phyloP scores from a whole-genome alignment of 768 basidiomycete species.

The Daedalea quercina region DNA sequence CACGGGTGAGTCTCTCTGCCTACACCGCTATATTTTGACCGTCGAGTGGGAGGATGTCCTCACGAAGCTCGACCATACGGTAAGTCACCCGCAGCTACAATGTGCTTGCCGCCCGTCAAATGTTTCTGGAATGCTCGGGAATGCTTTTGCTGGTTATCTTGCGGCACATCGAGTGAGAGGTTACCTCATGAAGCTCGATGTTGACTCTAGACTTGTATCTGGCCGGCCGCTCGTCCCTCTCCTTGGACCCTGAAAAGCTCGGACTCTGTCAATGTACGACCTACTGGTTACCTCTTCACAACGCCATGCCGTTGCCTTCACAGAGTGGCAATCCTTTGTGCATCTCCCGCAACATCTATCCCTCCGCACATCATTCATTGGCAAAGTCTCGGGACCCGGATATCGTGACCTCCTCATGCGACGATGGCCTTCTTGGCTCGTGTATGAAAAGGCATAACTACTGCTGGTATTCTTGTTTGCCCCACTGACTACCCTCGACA shows the following conservation, averaged over 20 bases:
- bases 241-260: background rate
- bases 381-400: too few species aligned
- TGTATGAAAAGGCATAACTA: too few species aligned
- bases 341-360: too few species aligned
- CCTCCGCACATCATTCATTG: too few species aligned
- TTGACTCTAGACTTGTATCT: background rate
- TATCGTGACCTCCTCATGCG: too few species aligned
- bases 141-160: background rate
- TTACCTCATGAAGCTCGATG: background rate
- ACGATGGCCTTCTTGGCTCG: too few species aligned
- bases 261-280: background rate
- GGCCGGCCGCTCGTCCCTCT: background rate
- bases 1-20: background rate
- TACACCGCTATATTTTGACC: background rate
- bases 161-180: background rate
- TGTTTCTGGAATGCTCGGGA: background rate
- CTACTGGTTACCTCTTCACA: too few species aligned
- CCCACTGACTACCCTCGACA: too few species aligned
- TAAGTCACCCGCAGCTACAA: background rate
- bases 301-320: too few species aligned
- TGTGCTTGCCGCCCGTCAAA: too few species aligned
- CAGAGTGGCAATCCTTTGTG: too few species aligned
- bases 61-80: conserved; percentile 17
- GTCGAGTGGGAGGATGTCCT: conserved; percentile 24
- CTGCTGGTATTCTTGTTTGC: too few species aligned